Base-by-base conservation (phyloP, 495 filamentous ascomycete species). In the Penicillium mononematosum region DNA sequence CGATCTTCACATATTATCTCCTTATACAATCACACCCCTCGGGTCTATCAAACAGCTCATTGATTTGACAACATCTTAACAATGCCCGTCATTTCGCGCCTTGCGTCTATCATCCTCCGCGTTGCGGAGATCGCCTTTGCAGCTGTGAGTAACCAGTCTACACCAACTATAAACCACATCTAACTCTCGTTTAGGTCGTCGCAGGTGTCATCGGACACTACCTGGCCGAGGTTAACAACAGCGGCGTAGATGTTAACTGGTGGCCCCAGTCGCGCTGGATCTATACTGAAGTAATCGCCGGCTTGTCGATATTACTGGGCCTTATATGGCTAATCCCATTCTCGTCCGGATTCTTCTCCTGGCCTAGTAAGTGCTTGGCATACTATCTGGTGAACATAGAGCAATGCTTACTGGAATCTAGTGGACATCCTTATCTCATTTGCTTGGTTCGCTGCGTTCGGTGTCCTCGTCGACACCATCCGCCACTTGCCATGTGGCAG, bases 371-470 rank as follows among this genome's bases (percentile, higher is more conserved):
- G 74, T 68, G 22, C 31, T 29, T 10, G 29, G 25, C 19, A 41
- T 27, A 20, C 24, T 27, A n/a, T 46, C 52, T 54, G 34, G 53
- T 27, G 19, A 50, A 9, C 1, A 34, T 24, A 20, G 24, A 22
- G 2, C 6, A 16, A 32, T 42, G 45, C 60, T 65, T 45, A 55
- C 52, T 9, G 3, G n/a, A 3, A 19, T 53, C 9, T 32, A 77
- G 74, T 81, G 60, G 85, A 88, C 59, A 39, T 87, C 44, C 32
- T 86, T 55, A 76, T 88, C 46, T 81, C 78, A 22, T 64, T 85
- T 20, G 73, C 76, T 49, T 88, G 85, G 85, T 87, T 85, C 58
- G 81, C 82, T 12, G 80, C 79, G 20, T 87, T 87, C 56, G 85
- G 84, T 55, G 72, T 87, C 9, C 61, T 85, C 14, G 84, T 88